Evolutionary conservation across 208 protist species (phyloP), one percentile per base, ranked within the genome.

Genomic region (Leishmania tarentolae): DNA sequence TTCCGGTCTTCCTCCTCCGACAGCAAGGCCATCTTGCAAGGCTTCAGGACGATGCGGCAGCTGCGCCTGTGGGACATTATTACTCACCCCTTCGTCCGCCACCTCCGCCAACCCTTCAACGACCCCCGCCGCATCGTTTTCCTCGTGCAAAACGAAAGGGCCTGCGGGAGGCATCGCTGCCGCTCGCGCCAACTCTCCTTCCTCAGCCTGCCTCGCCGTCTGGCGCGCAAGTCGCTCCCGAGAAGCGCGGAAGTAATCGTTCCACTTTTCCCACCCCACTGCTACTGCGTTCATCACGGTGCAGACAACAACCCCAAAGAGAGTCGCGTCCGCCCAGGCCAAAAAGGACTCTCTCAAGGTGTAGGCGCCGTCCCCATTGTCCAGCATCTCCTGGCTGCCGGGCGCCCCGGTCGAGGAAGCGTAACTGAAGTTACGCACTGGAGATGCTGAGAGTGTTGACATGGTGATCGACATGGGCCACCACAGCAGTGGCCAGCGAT

Each of bases 241-340:
- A 4, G 72, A 65, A 35, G 50, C 8, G 0, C 28, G 47, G 37
- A 87, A 87, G 80, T 78, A 87, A 35, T 79, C 37, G 37, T 79
- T 47, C 84, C 84, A 87, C 63, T 82, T 77, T 15, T 56, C 46
- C 69, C 68, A 87, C 17, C 70, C 76, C 66, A 78, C 50, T 21
- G 4, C 21, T 35, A 82, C 40, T 0, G 57, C 69, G 75, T 80
- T 69, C 69, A 80, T 75, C 53, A 83, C 52, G 31, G 61, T 53
- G 79, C 79, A 83, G 21, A 86, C 1, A 52, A 86, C 28, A 28
- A 80, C n/a, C 7, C 83, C 83, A 44, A 83, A 80, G 61, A 86
- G 65, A 19, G 80, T 21, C 24, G 75, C 73, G 28, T 86, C 75
- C 1, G 69, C 75, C 83, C 78, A 83, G 6, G 75, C 73, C 8